Base-by-base conservation (phyloP, 2,329 filamentous ascomycete species). In the Colletotrichum tropicicola region DNA sequence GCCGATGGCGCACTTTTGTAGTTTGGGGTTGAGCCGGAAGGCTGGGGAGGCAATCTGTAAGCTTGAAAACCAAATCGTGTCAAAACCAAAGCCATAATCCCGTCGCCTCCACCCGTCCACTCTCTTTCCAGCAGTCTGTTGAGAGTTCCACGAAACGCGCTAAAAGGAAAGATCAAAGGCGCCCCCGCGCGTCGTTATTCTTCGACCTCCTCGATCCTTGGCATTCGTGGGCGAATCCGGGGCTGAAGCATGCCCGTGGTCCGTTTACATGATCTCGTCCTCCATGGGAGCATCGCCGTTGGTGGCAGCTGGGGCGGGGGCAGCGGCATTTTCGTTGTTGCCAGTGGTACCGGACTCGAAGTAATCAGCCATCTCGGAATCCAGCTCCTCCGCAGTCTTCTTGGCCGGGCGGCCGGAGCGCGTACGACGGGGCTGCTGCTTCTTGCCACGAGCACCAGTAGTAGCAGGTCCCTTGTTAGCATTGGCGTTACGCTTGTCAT, bases 361-460 rank as follows among this genome's bases (percentile, higher is more conserved):
- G 83, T 99, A 99, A 79, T 98, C 96, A 19, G 89, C 90, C 96
- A 99, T 99, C 79, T 99, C 96, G 5, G 93, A 94, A 77, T 99
- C 96, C 25, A 99, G 89, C 82, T 99, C 94, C 77, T 97, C 95
- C 1, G 91, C 89, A 0, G 94, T 97, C 92, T 98, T 98, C 83
- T 97, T 84, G 73, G 89, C 81, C 70, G 91, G 85, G 72, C 91
- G 88, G 69, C 85, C 83, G 73, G 83, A 91, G 70, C 89, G 89
- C 8, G 43, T 75, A 68, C 83, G 83, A 61, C 85, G 83, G 65
- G 81, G 80, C 76, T 84, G n/a, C 39, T n/a, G n/a, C 39, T 43
- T 86, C 78, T 85, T 85, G 71, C 80, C 82, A 68, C 81, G 83
- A 58, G 82, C 82, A 49, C 80, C 78, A 49, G 76, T 80, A 71